Evolutionary conservation across 1,284 basidiomycete species (phyloP), one percentile per base, ranked within the genome.

Genomic region (Phlebopus sp.): DNA sequence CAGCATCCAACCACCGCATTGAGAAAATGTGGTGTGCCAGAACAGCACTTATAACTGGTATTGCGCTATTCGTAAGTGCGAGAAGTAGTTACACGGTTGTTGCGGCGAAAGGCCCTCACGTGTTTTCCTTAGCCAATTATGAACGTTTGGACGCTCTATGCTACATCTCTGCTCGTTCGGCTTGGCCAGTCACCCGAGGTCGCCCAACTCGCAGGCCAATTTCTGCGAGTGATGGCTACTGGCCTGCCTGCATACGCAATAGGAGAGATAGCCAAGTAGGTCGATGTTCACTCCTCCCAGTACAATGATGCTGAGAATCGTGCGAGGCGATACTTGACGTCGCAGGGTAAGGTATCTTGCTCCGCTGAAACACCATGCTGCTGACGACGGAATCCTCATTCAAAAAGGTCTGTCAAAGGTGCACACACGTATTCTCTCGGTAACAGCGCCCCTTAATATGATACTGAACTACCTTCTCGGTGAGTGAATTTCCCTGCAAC

Each of bases 181-280:
- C 47, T 65, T 15, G 63, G 61, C n/a, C 63, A 62, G 47, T 29
- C 48, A 9, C 50, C 55, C 3, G 57, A 62, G 36, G 57, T 62
- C 1, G 51, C 52, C 11, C 32, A 6, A 2, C 47, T 37, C 1
- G 59, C 62, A 14, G 55, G 59, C 23, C 11, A 53, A 46, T 65
- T 62, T n/a, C 49, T 65, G 10, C 51, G n/a, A 36, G 15, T 65
- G 30, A 32, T 57, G n/a, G 54, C 52, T 25, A 50, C 56, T 25
- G 62, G 63, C 27, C 44, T 63, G 30, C 59, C 59, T 7, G 60
- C 59, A 36, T 63, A 65, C 39, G 59, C 60, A 11, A 52, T 63
- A 18, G 35, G 59, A 13, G 60, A 63, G 47, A 63, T 65, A 55
- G 49, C 59, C 9, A 61, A 61, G 60, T 65, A 50, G 41, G 40